Conservation (phyloP, 2,329 filamentous ascomycete genomes). For the Atkinsonella texensis region DNA sequence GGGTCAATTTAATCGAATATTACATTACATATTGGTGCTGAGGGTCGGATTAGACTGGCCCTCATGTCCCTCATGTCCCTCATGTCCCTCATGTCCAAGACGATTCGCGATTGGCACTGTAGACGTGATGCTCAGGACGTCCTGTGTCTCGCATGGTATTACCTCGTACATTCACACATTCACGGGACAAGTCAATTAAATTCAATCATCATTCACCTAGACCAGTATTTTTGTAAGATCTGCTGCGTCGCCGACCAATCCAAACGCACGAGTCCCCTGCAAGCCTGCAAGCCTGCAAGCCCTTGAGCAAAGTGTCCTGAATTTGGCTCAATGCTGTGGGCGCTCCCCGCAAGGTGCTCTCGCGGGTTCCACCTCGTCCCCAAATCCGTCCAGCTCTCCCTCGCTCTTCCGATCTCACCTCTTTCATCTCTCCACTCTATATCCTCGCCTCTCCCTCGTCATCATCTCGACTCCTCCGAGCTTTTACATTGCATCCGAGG, state of each 20-base stretch:
- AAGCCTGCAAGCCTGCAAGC: neutral
- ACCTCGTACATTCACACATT: too few relatives aligned
- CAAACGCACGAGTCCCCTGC: neutral
- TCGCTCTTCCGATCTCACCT: neutral
- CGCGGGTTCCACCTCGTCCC: neutral
- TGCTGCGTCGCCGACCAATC: too few relatives aligned
- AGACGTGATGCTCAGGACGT: neutral
- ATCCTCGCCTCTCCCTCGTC: neutral
- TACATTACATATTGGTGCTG: too few relatives aligned
- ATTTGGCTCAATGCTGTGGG: neutral
- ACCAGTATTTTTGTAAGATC: neutral
- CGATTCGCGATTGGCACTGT: too few relatives aligned
- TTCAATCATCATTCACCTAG: neutral
- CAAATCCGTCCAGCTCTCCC: neutral
- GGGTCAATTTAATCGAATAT: too few relatives aligned
- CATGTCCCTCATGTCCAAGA: too few relatives aligned
- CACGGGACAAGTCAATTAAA: too few relatives aligned
- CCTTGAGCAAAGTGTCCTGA: neutral
- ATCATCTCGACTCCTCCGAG: neutral
- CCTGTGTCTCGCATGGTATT: neutral
- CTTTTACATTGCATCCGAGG: neutral
- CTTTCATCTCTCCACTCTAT: neutral
- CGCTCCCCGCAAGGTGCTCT: neutral
- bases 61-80: too few relatives aligned
- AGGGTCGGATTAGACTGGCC: too few relatives aligned